Conservation (phyloP, 208 protist species). For the Histomonas meleagridis region DNA sequence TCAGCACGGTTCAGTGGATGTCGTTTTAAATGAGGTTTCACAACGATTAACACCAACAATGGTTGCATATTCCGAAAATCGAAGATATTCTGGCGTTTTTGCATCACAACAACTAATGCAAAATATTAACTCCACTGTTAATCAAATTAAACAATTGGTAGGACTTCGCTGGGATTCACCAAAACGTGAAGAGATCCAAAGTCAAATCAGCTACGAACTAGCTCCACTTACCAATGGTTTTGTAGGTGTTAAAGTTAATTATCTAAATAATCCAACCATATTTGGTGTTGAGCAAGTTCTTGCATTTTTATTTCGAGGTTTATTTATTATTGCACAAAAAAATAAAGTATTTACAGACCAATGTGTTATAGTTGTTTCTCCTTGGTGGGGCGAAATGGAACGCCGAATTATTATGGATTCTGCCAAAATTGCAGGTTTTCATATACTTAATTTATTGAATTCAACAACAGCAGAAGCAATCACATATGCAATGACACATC, state of each 20-base stretch:
- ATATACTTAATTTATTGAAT: constrained; percentile 42
- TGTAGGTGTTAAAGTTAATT: constrained; percentile 42
- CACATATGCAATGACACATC: constrained; percentile 37
- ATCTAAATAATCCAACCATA: constrained; percentile 28
- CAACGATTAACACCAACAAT: constrained; percentile 41
- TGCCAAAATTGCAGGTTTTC: constrained; percentile 35
- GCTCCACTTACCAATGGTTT: constrained; percentile 28
- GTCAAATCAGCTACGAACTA: background rate
- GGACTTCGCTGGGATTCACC: background rate
- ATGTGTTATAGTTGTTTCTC: constrained; percentile 28
- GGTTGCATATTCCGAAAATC: constrained; percentile 39
- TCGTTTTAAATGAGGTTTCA: constrained; percentile 39
- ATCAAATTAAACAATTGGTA: constrained; percentile 41
- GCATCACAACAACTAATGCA: constrained; percentile 28
- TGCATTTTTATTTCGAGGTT: background rate
- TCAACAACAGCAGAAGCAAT: constrained; percentile 44
- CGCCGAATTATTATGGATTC: constrained; percentile 38
- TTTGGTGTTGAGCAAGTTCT: constrained; percentile 42
- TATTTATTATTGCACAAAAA: background rate
- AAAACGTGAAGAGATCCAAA: constrained; percentile 16
- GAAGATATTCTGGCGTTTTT: constrained; percentile 37
- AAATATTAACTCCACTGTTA: constrained; percentile 39
- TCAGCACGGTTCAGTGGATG: constrained; percentile 1
- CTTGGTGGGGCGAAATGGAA: constrained; percentile 40
- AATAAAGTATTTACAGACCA: background rate